Base-by-base conservation (phyloP, 768 basidiomycete species). In the Cyclocybe cylindracea region DNA sequence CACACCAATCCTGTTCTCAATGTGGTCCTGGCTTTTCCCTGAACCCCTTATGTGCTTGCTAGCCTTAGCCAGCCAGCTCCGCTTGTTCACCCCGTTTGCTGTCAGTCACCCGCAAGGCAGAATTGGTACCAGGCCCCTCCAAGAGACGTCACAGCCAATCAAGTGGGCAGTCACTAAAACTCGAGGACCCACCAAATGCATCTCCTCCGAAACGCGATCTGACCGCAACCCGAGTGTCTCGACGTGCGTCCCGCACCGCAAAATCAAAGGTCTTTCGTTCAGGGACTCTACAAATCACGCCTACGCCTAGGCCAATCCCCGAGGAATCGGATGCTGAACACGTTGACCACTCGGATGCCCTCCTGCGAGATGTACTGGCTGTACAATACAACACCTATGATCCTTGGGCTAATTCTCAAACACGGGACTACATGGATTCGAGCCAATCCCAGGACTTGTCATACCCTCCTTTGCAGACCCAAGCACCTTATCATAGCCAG, bases 401-500 rank as follows among this genome's bases (percentile, higher is more conserved):
- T 39, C 14, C 38, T 29, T 16, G 35, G 11, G 46, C 52, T 4
- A 18, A 51, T 35, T 44, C 40, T 8, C 50, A 57, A 29, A 55
- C 51, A 11, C 54, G 59, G 41, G 48, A 55, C 5, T 61, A 62
- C 36, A 63, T 46, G 24, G 56, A 59, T 35, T 55, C 37, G 33
- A 52, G 24, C 55, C 56, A 58, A 14, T 53, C 57, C 36, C 56
- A 68, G 38, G 65, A 63, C 13, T 48, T 50, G n/a, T 70, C 68
- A 9, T 72, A 75, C 47, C 67, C 63, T 14, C 63, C 72, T 29
- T 61, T 81, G 39, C 80, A 77, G 56, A 82, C 81, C 2, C 82
- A 84, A 58, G 80, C 82, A 29, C 77, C 78, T 4, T 83, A 83
- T 54, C 64, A 68, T 37, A 82, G 82, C 56, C 80, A 79, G 61